phyloP scores from a whole-genome alignment of 2,329 filamentous ascomycete species.

The Pyricularia pennisetigena region DNA sequence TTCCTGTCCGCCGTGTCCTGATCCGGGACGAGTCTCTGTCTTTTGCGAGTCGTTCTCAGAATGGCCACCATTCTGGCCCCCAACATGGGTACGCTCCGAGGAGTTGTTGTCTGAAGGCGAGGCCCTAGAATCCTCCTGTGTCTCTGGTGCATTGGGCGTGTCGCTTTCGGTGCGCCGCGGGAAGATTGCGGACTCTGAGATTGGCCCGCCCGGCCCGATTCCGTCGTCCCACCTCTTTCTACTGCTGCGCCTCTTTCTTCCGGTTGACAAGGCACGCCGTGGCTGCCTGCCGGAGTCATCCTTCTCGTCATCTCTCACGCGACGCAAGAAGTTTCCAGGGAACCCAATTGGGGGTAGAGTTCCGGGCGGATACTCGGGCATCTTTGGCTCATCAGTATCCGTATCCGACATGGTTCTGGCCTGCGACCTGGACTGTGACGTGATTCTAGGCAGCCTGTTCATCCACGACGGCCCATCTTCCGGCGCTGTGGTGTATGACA shows the following conservation, averaged over 20 bases:
- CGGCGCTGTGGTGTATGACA: constrained; percentile 87
- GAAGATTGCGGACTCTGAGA: constrained; percentile 81
- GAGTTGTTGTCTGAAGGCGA: neutral
- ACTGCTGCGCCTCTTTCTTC: constrained; percentile 42
- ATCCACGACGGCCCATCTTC: constrained; percentile 92
- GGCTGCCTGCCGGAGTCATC: constrained; percentile 34
- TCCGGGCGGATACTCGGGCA: constrained; percentile 54
- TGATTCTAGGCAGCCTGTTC: constrained; percentile 72
- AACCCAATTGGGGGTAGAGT: constrained; percentile 62
- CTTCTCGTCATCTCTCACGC: constrained; percentile 68
- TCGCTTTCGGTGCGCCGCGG: constrained; percentile 39
- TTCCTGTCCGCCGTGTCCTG: neutral
- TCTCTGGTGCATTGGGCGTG: constrained; percentile 6
- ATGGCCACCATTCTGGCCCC: neutral
- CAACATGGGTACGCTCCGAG: neutral
- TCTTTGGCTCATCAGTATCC: constrained; percentile 55
- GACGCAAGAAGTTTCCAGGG: constrained; percentile 68
- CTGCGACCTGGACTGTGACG: constrained; percentile 64
- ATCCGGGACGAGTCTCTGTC: neutral
- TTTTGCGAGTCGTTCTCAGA: constrained; percentile 3
- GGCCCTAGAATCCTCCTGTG: neutral
- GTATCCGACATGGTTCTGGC: constrained; percentile 76
- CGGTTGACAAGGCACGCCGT: constrained; percentile 51
- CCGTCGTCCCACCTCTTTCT: constrained; percentile 61
- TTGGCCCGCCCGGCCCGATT: constrained; percentile 75